phyloP scores from a whole-genome alignment of 768 basidiomycete species.

The Naganishia vishniacii region DNA sequence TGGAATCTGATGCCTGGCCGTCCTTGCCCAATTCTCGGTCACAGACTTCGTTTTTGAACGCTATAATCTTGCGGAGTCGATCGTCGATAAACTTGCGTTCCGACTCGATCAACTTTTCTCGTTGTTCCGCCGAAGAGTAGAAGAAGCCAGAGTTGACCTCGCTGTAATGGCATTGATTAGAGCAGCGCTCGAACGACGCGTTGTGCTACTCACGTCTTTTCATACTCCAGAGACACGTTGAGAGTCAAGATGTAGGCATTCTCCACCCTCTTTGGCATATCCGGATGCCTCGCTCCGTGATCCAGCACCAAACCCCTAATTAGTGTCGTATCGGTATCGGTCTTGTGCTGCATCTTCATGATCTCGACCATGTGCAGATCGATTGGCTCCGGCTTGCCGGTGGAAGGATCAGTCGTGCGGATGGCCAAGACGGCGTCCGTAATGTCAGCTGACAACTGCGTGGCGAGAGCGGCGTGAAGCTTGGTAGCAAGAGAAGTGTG shows the following conservation, averaged over 20 bases:
- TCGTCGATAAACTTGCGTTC: conserved; percentile 89
- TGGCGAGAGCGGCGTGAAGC: conserved; percentile 71
- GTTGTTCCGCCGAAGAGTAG: conserved; percentile 95
- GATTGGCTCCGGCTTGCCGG: conserved; percentile 72
- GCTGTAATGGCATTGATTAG: conserved; percentile 54
- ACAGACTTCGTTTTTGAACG: conserved; percentile 91
- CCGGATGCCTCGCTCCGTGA: conserved; percentile 94
- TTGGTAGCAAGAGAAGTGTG: conserved; percentile 95
- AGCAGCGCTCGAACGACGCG: no score
- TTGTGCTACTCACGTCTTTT: conserved; percentile 80
- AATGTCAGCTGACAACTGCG: conserved; percentile 80
- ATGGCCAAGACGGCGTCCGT: conserved; percentile 93
- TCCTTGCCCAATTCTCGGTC: conserved; percentile 66
- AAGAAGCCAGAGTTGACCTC: conserved; percentile 99
- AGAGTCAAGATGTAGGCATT: conserved; percentile 91
- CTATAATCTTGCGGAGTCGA: conserved; percentile 91
- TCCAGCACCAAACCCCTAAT: conserved; percentile 92
- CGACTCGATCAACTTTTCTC: conserved; percentile 96
- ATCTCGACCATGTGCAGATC: conserved; percentile 99
- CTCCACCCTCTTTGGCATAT: conserved; percentile 97
- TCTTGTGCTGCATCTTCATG: conserved; percentile 99
- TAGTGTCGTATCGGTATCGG: conserved; percentile 92
- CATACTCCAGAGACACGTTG: conserved; percentile 97
- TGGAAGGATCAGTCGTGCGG: conserved; percentile 47
- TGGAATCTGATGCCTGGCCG: conserved; percentile 24